phyloP scores from a whole-genome alignment of 768 basidiomycete genomes.

The Boletus rufocinnamomeus region DNA sequence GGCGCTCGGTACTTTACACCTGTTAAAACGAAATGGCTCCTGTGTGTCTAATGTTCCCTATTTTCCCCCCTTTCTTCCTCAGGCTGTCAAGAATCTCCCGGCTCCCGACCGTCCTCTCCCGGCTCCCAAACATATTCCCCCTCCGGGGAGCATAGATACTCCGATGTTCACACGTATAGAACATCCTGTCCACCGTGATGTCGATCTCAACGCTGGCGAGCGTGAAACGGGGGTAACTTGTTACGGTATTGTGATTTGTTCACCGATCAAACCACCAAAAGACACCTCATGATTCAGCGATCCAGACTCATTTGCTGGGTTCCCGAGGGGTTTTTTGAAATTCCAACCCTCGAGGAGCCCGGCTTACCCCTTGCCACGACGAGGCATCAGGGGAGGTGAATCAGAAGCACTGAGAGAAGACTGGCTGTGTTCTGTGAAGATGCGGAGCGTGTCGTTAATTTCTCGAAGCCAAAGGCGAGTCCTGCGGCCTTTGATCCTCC shows the following conservation, averaged over 20 bases:
- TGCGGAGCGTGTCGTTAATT: slow-evolving; percentile 11
- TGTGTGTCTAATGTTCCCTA: too few relatives aligned
- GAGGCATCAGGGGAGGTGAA: slow-evolving; percentile 35
- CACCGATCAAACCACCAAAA: slow-evolving; percentile 17
- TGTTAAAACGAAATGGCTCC: too few relatives aligned
- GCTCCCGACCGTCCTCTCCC: slow-evolving; percentile 10
- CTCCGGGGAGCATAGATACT: slow-evolving; percentile 4
- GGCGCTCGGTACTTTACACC: too few relatives aligned
- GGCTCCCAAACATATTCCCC: slow-evolving; percentile 5
- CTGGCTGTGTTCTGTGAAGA: slow-evolving; percentile 21
- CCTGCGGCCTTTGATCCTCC: slow-evolving; percentile 26
- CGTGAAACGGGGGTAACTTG: slow-evolving; percentile 20
- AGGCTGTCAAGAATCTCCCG: slow-evolving; percentile 15
- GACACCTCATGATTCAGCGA: slow-evolving; percentile 6
- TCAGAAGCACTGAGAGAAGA: slow-evolving; percentile 25
- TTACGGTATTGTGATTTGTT: slow-evolving; percentile 21
- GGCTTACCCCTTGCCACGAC: slow-evolving; percentile 27
- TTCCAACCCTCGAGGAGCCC: slow-evolving; percentile 19
- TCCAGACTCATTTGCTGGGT: slow-evolving; percentile 25
- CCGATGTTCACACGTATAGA: slow-evolving; percentile 22
- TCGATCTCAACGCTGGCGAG: slow-evolving; percentile 18
- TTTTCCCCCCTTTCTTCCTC: slow-evolving; percentile 4
- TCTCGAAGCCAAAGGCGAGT: slow-evolving; percentile 19
- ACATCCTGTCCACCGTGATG: slow-evolving; percentile 8
- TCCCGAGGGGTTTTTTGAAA: slow-evolving; percentile 27